These are phyloP conservation scores for Leccinum subspadiceum DNA, from an alignment of 1,284 basidiomycete genomes.

Conservation along the genomic window DNA sequence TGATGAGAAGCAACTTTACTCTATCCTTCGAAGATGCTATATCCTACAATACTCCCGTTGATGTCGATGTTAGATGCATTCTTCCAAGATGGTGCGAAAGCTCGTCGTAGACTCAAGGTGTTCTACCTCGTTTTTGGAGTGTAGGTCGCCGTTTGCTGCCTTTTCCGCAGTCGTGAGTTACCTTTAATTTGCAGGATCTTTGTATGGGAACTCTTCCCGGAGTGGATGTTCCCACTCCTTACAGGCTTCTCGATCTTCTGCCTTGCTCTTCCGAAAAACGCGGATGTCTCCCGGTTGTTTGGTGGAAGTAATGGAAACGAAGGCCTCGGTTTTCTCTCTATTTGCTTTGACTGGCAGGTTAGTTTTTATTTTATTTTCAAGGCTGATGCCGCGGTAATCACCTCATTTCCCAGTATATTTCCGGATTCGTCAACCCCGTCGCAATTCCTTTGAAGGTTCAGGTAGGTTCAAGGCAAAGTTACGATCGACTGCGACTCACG, in stretches of 20 bases:
- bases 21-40: conserved; percentile 67
- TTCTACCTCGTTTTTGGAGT: conserved; percentile 51
- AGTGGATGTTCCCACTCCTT: conserved; percentile 52
- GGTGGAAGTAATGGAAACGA: conserved; percentile 63
- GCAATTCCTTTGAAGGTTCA: conserved; percentile 44
- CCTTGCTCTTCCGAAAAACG: conserved; percentile 50
- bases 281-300: conserved; percentile 54
- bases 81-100: conserved; percentile 47
- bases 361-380: neutral
- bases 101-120: conserved; percentile 43
- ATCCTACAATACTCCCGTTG: conserved; percentile 52
- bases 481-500: neutral
- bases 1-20: conserved; percentile 42
- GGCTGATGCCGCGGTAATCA: neutral
- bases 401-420: conserved; percentile 41
- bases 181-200: conserved; percentile 37
- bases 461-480: conserved; percentile 13
- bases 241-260: conserved; percentile 58
- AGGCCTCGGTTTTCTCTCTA: conserved; percentile 48
- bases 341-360: conserved; percentile 58
- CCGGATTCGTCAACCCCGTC: conserved; percentile 40
- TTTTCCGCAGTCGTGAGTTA: neutral
- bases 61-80: conserved; percentile 58
- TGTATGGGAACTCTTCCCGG: conserved; percentile 50
- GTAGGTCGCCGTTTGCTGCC: conserved; percentile 23